These are phyloP conservation scores for Apiospora saccharicola DNA, from an alignment of 2,329 filamentous ascomycete genomes.

Conservation along the genomic window DNA sequence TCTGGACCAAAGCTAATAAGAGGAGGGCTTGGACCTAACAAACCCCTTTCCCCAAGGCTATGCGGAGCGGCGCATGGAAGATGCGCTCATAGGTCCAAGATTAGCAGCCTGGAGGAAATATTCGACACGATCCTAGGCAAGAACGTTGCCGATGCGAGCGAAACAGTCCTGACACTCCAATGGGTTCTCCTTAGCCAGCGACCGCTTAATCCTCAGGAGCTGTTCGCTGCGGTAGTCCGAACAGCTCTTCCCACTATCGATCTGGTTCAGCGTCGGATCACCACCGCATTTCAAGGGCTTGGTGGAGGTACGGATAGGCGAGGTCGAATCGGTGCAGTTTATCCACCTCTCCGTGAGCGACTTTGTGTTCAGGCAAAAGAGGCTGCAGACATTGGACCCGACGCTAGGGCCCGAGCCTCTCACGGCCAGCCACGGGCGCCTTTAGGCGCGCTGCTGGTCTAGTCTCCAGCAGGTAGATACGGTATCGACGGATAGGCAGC, in stretches of 20 bases:
- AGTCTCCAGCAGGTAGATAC: constrained; percentile 25
- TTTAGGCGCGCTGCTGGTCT: constrained; percentile 28
- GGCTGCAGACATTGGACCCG: constrained; percentile 28
- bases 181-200: constrained; percentile 29
- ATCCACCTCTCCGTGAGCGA: constrained; percentile 32
- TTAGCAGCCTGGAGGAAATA: constrained; percentile 28
- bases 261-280: constrained; percentile 27
- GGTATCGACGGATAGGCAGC: neutral
- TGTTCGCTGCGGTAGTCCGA: constrained; percentile 29
- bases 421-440: constrained; percentile 25
- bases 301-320: constrained; percentile 25
- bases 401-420: constrained; percentile 23
- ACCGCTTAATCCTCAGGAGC: constrained; percentile 24
- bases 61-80: neutral
- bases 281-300: constrained; percentile 28
- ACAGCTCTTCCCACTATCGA: neutral
- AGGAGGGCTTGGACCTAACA: neutral
- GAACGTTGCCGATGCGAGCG: constrained; percentile 15
- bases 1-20: neutral
- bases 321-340: constrained; percentile 27
- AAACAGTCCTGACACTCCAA: constrained; percentile 28
- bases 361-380: constrained; percentile 29
- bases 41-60: neutral
- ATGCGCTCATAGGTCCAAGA: neutral
- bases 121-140: constrained; percentile 27